These are phyloP conservation scores for Choiromyces venosus DNA, from an alignment of 495 filamentous ascomycete genomes.

Conservation along the genomic window DNA sequence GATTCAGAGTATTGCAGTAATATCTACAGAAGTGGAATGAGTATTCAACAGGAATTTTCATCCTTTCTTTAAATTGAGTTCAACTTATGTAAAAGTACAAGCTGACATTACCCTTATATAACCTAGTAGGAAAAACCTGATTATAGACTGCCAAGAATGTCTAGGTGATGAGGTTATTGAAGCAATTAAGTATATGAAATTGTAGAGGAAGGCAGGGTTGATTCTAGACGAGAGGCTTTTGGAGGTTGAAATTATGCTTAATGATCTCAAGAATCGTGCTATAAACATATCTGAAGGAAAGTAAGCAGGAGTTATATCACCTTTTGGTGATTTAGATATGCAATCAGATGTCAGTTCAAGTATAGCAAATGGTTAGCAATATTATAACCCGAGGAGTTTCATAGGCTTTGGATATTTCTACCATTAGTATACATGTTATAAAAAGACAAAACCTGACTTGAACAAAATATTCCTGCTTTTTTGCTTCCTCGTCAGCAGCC, in stretches of 20 bases:
- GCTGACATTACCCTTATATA: no score
- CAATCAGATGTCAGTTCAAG: not conserved
- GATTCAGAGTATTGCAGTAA: not conserved
- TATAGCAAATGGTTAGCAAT: not conserved
- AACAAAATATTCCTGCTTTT: no score
- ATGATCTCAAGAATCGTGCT: not conserved
- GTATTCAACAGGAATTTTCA: not conserved
- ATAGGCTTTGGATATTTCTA: no score
- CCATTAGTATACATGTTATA: no score
- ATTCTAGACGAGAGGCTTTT: not conserved
- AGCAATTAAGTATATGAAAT: not conserved
- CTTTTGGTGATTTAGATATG: not conserved
- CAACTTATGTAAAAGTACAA: not conserved
- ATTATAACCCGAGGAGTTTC: no score
- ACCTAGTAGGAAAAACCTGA: not conserved
- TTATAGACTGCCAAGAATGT: not conserved
- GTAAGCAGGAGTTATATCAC: not conserved
- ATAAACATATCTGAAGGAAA: not conserved
- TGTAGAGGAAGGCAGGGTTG: not conserved
- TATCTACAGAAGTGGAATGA: not conserved
- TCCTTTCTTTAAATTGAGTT: not conserved
- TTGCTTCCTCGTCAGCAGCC: no score
- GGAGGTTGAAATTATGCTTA: not conserved
- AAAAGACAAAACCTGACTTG: no score
- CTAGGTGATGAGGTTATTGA: not conserved